Percentiles rank a stretch among this genome's conserved stretches.
These are phyloP conservation scores for Tillandsia leiboldiana DNA, from an alignment of 176 grass and related monocot genomes.

Conservation along the genomic window DNA sequence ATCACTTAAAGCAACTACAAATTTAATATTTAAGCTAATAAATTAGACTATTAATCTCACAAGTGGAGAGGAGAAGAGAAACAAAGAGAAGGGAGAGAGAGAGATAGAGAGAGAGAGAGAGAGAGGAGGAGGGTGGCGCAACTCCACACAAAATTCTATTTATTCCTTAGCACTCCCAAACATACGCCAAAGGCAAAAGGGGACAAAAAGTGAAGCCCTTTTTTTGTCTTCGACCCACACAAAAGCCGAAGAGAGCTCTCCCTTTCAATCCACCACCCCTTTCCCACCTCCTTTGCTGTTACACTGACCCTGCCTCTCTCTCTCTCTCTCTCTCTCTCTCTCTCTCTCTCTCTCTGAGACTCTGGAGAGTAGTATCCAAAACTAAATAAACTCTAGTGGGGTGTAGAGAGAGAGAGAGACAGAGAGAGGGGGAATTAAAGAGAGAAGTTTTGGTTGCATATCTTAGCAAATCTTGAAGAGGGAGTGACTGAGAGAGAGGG, in stretches of 20 bases:
- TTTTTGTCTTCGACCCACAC: constrained; percentile 12
- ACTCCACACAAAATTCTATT: constrained; percentile 20
- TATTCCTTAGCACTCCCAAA: constrained; percentile 18
- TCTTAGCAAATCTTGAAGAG: background rate
- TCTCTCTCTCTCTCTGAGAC: background rate
- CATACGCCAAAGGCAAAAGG: constrained; percentile 21
- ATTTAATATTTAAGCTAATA: too few relatives aligned
- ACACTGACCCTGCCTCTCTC: too few relatives aligned
- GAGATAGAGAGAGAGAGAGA: constrained; percentile 10
- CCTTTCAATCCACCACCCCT: background rate
- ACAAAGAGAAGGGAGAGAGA: background rate
- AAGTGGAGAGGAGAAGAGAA: too few relatives aligned
- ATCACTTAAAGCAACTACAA: too few relatives aligned
- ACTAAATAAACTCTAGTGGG: too few relatives aligned
- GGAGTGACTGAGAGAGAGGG: too few relatives aligned
- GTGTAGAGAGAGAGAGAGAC: background rate
- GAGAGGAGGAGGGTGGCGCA: background rate
- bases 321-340: too few relatives aligned
- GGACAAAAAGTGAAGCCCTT: constrained; percentile 38
- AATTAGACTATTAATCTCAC: too few relatives aligned
- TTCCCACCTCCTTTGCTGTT: background rate
- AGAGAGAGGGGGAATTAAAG: background rate
- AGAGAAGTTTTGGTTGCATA: background rate
- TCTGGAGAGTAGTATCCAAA: too few relatives aligned
- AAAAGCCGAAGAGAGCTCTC: background rate